Conservation (phyloP, 176 grass and related monocot species). For the Avena insularis region DNA sequence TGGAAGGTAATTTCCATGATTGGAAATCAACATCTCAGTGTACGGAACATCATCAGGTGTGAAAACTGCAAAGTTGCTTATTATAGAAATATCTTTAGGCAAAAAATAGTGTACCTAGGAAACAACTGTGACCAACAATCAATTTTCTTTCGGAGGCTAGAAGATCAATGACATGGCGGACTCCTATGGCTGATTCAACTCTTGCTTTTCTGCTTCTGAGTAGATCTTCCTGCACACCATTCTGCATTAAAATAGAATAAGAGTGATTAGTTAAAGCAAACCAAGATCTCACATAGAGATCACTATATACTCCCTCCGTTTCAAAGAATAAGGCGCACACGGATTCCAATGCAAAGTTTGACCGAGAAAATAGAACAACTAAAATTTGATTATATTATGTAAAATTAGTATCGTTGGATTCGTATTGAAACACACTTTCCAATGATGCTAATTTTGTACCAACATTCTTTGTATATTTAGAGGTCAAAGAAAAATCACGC, state of each 20-base stretch:
- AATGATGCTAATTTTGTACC: no score
- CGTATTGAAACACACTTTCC: no score
- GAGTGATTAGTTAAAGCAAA: constrained; percentile 34
- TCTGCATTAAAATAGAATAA: constrained; percentile 55
- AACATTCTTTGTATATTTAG: no score
- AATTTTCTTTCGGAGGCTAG: constrained; percentile 84
- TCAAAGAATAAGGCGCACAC: no score
- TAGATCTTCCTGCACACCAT: constrained; percentile 75
- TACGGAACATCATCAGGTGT: constrained; percentile 9
- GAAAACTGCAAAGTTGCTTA: constrained; percentile 13
- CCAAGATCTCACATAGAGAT: constrained; percentile 26
- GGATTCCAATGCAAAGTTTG: no score
- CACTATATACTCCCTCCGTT: background rate
- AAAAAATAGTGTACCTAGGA: constrained; percentile 66
- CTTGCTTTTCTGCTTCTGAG: constrained; percentile 59
- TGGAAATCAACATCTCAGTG: background rate
- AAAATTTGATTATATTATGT: no score
- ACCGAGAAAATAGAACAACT: no score
- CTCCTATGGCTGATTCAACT: constrained; percentile 74
- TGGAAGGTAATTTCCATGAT: background rate
- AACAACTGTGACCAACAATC: constrained; percentile 93
- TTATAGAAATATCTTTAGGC: constrained; percentile 5
- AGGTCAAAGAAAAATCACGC: no score
- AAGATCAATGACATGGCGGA: constrained; percentile 93
- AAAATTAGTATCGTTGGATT: no score